Percentiles rank a stretch among this genome's conserved stretches.
Conservation (phyloP, 108 stramenopile genomes). For the Fistulifera pelliculosa region DNA sequence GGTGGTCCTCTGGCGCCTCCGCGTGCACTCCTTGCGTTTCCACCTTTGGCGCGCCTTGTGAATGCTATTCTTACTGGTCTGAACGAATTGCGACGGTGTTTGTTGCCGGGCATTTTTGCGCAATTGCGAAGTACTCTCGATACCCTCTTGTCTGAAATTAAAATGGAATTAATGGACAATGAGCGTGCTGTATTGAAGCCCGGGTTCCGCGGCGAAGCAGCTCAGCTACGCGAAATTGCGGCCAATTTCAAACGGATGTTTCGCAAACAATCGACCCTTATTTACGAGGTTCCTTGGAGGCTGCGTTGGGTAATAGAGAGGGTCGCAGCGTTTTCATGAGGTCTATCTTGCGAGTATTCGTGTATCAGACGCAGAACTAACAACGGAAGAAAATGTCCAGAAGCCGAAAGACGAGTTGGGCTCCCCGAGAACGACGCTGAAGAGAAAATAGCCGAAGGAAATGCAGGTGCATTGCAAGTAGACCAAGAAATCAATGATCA, state of each 20-base stretch:
- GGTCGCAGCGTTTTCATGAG: constrained; percentile 3
- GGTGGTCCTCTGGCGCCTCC: constrained; percentile 41
- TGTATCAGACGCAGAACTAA: no score
- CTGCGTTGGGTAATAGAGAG: constrained; percentile 50
- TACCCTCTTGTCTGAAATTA: constrained; percentile 27
- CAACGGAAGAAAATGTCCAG: no score
- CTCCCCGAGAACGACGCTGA: no score
- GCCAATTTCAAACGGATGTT: constrained; percentile 45
- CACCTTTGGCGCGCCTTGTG: constrained; percentile 71
- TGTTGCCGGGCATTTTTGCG: constrained; percentile 63
- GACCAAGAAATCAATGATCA: no score
- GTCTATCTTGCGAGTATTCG: no score
- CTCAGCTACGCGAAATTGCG: constrained; percentile 54
- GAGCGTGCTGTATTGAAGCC: constrained; percentile 68
- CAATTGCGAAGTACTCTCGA: constrained; percentile 27
- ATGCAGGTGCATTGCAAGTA: no score
- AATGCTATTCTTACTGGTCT: constrained; percentile 68
- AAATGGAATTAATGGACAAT: constrained; percentile 51
- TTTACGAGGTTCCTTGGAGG: constrained; percentile 48
- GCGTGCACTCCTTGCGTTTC: constrained; percentile 61
- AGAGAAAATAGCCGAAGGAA: no score
- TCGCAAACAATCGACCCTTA: constrained; percentile 52
- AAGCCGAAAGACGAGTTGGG: no score
- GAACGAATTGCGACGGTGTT: constrained; percentile 79
- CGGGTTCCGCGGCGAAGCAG: constrained; percentile 61